A percentile compares a stretch with the other conserved stretches of the same genome.
These are phyloP conservation scores for Lodderomyces theae DNA, from an alignment of 1,139 yeast species.

Conservation along the genomic window DNA sequence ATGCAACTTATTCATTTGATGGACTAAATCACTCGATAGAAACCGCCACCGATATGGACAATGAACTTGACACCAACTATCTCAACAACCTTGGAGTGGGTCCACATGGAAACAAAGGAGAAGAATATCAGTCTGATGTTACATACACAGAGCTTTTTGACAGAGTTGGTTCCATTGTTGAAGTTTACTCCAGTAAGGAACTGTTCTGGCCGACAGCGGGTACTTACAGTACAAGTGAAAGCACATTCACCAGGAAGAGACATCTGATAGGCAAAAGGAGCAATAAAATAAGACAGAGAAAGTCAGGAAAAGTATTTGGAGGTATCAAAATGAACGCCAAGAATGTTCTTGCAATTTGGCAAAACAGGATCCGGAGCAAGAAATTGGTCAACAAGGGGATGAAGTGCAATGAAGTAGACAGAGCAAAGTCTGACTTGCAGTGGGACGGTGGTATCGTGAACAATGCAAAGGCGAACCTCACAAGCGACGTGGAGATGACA, in stretches of 20 bases:
- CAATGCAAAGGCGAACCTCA: not conserved
- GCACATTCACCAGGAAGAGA: not conserved
- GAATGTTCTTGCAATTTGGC: not conserved
- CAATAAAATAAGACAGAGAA: not conserved
- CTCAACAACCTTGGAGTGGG: not conserved
- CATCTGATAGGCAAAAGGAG: not conserved
- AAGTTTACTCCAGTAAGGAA: not conserved
- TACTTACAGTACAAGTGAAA: not conserved
- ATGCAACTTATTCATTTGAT: slow-evolving; percentile 7
- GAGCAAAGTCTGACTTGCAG: too few relatives aligned
- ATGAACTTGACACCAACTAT: not conserved
- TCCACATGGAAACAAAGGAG: not conserved
- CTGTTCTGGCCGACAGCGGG: not conserved
- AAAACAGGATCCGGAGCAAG: not conserved
- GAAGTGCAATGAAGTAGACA: too few relatives aligned
- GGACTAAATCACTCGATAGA: not conserved
- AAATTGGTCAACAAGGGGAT: not conserved
- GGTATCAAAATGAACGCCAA: slow-evolving; percentile 1
- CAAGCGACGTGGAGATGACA: not conserved
- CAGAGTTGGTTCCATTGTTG: not conserved
- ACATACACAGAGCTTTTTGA: not conserved
- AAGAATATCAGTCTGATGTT: not conserved
- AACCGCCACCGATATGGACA: not conserved
- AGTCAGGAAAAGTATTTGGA: not conserved
- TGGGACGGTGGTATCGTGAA: too few relatives aligned